Percentiles rank a stretch among this genome's conserved stretches.
phyloP scores from a whole-genome alignment of 1,139 yeast species.

The Debaryomyces coudertii region DNA sequence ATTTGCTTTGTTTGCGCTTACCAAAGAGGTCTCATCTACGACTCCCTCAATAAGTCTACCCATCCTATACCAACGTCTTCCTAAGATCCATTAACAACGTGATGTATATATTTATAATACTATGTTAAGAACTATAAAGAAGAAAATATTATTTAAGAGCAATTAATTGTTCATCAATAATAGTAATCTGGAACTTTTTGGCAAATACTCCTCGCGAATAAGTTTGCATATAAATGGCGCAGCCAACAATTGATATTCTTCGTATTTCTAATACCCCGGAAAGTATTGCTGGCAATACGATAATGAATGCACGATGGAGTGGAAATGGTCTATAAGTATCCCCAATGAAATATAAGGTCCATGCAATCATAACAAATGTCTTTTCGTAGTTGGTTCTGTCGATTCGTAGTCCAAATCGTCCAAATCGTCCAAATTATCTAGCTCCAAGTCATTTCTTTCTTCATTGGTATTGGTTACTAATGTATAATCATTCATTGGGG shows the following conservation, averaged over 20 bases:
- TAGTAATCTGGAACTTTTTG: slow-evolving; percentile 1
- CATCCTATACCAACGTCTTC: background rate
- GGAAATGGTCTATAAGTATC: background rate
- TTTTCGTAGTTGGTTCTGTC: background rate
- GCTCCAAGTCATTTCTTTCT: slow-evolving; percentile 12
- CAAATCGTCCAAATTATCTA: slow-evolving; percentile 20
- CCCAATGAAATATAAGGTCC: background rate
- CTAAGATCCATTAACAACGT: background rate
- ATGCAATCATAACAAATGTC: slow-evolving; percentile 2
- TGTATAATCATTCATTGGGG: slow-evolving; percentile 23
- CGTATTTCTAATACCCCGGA: slow-evolving; percentile 1
- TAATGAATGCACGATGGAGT: background rate
- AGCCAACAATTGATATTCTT: background rate
- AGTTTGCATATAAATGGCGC: slow-evolving; percentile 1
- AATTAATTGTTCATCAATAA: background rate
- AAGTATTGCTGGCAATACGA: background rate
- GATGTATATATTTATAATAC: slow-evolving; percentile 1
- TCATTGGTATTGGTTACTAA: slow-evolving; percentile 13
- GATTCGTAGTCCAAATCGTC: slow-evolving; percentile 23
- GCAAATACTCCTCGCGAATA: background rate
- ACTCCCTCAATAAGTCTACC: slow-evolving; percentile 1
- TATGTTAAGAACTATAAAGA: slow-evolving; percentile 1
- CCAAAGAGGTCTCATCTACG: background rate
- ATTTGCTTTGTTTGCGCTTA: background rate
- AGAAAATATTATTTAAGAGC: background rate